phyloP scores from a whole-genome alignment of 208 protist genomes.

The Phytomonas francai region DNA sequence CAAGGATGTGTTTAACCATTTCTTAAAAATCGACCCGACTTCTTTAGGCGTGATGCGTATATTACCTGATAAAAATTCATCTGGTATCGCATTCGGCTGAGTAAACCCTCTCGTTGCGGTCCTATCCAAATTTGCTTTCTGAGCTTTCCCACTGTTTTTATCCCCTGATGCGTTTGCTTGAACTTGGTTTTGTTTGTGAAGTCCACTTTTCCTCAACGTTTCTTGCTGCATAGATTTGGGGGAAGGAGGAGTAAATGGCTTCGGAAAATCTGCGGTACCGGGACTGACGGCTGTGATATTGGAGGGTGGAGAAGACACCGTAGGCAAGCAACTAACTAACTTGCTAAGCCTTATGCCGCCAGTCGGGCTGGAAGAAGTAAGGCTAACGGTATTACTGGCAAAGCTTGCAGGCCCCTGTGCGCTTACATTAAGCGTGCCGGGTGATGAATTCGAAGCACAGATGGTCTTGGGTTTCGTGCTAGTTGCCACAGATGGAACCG shows the following conservation, averaged over 20 bases:
- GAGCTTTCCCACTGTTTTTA: neutral
- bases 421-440: neutral
- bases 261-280: neutral
- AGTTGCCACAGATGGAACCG: constrained; percentile 8
- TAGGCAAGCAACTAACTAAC: constrained; percentile 12
- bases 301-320: neutral
- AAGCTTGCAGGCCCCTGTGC: neutral
- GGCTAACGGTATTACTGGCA: constrained; percentile 12
- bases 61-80: constrained; percentile 39
- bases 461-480: constrained; percentile 4
- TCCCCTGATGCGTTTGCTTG: neutral
- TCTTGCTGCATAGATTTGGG: neutral
- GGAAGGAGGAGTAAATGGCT: constrained; percentile 1
- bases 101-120: neutral
- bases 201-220: neutral
- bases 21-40: constrained; percentile 23
- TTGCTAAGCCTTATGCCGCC: constrained; percentile 34
- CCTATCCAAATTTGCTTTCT: neutral
- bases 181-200: neutral
- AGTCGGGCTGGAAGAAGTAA: constrained; percentile 20
- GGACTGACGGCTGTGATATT: neutral
- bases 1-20: constrained; percentile 32
- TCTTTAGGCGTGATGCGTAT: constrained; percentile 28
- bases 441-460: neutral
- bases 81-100: constrained; percentile 21